Percentiles rank a stretch among this genome's conserved stretches.
These are phyloP conservation scores for Phylloporus rhodoxanthus DNA, from an alignment of 768 basidiomycete genomes.

Conservation along the genomic window DNA sequence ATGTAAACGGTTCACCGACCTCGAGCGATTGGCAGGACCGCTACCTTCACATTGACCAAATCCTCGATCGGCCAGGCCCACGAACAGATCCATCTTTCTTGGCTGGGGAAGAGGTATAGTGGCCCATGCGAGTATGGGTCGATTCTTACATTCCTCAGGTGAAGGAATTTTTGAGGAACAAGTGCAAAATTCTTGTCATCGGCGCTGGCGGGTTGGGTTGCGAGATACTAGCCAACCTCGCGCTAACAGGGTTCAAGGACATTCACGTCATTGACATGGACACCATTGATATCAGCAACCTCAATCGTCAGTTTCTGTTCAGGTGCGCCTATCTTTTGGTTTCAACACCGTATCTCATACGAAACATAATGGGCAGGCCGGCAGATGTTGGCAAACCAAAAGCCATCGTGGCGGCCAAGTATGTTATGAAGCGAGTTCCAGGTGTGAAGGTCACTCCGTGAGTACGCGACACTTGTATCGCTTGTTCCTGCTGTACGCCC, in stretches of 20 bases:
- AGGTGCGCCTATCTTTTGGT: conserved; percentile 44
- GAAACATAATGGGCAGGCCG: conserved; percentile 39
- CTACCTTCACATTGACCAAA: conserved; percentile 80
- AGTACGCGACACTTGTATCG: conserved; percentile 29
- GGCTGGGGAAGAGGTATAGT: conserved; percentile 73
- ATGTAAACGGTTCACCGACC: conserved; percentile 34
- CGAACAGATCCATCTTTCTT: conserved; percentile 80
- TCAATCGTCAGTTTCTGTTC: conserved; percentile 97
- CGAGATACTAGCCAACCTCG: conserved; percentile 95
- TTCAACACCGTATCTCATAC: neutral
- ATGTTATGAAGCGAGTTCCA: conserved; percentile 93
- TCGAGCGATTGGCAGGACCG: conserved; percentile 51
- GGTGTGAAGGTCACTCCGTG: conserved; percentile 97
- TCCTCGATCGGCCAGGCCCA: conserved; percentile 82
- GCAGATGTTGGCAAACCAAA: conserved; percentile 94
- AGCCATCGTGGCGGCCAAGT: conserved; percentile 90
- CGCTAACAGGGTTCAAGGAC: conserved; percentile 93
- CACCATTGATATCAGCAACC: conserved; percentile 97
- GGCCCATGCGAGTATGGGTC: neutral
- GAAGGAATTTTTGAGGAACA: conserved; percentile 75
- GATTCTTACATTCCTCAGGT: conserved; percentile 44
- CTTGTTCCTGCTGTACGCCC: conserved; percentile 8
- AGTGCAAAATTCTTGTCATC: conserved; percentile 93
- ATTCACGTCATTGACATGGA: conserved; percentile 99
- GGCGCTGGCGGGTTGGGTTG: conserved; percentile 97